Conservation (phyloP, 176 grass and related monocot genomes). For the Urochloa ruziziensis region DNA sequence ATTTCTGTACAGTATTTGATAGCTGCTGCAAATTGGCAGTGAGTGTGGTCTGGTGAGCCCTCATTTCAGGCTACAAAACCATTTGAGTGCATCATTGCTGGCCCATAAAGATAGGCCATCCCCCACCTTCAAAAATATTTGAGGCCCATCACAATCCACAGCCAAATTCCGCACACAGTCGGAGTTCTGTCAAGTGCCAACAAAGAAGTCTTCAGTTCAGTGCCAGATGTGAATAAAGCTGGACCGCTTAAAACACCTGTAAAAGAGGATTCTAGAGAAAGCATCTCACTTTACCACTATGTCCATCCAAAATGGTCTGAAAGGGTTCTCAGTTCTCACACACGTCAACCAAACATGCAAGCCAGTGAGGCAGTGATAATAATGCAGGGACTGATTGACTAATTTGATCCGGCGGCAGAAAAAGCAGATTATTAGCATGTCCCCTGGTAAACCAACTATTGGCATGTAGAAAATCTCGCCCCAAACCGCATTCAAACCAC, state of each 20-base stretch:
- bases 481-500: background rate
- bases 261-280: background rate
- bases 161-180: too few relatives aligned
- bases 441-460: background rate
- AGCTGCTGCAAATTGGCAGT: background rate
- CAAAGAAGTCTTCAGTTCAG: too few relatives aligned
- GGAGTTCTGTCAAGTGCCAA: too few relatives aligned
- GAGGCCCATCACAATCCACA: too few relatives aligned
- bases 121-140: background rate
- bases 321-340: background rate
- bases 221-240: too few relatives aligned
- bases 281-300: background rate
- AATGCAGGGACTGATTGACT: constrained; percentile 25
- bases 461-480: background rate
- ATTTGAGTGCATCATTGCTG: background rate
- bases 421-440: constrained; percentile 29
- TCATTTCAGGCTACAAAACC: background rate
- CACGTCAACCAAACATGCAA: constrained; percentile 21
- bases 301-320: background rate
- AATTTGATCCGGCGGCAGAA: background rate
- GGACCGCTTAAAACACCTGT: background rate
- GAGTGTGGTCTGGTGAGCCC: background rate
- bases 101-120: background rate
- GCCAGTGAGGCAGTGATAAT: too few relatives aligned
- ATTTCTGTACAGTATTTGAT: background rate